Percentiles rank a stretch among this genome's conserved stretches.
phyloP scores from a whole-genome alignment of 352 stramenopile species.

The Pythium volutum region DNA sequence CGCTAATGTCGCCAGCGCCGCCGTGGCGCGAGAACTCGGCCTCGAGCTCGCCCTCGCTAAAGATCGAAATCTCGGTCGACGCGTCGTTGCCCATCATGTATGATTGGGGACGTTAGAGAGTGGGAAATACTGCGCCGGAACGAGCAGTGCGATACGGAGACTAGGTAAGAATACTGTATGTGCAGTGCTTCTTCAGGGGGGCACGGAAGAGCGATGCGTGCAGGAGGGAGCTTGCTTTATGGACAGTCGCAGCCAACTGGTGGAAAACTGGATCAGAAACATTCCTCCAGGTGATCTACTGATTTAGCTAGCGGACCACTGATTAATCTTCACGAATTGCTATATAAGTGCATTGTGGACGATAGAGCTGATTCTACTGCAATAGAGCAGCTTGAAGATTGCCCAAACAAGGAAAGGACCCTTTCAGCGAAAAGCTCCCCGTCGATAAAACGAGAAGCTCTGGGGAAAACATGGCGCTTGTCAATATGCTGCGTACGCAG shows the following conservation, averaged over 20 bases:
- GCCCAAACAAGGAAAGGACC: slow-evolving; percentile 20
- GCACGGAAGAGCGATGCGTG: too few relatives aligned
- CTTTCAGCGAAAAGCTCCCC: not conserved
- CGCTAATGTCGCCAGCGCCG: slow-evolving; percentile 59
- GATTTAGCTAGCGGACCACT: not conserved
- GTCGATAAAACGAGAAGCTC: not conserved
- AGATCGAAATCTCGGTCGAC: slow-evolving; percentile 79
- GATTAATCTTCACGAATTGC: not conserved
- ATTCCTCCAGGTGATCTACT: slow-evolving; percentile 4
- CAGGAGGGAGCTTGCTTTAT: too few relatives aligned
- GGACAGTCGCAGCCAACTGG: too few relatives aligned
- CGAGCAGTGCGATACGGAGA: not conserved
- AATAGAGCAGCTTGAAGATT: slow-evolving; percentile 16
- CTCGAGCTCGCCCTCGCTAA: slow-evolving; percentile 75
- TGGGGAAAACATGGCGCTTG: not conserved
- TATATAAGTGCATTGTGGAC: slow-evolving; percentile 2
- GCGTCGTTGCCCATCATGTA: slow-evolving; percentile 70
- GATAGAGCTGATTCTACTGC: not conserved
- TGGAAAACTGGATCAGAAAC: too few relatives aligned
- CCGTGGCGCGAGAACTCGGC: slow-evolving; percentile 61
- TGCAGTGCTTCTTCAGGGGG: too few relatives aligned
- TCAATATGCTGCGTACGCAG: not conserved
- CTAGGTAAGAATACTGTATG: too few relatives aligned
- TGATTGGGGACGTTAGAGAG: not conserved
- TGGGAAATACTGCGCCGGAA: not conserved